Evolutionary conservation across 1,139 yeast genomes (phyloP).

Genomic region (Yamadazyma songkhlaensis): DNA sequence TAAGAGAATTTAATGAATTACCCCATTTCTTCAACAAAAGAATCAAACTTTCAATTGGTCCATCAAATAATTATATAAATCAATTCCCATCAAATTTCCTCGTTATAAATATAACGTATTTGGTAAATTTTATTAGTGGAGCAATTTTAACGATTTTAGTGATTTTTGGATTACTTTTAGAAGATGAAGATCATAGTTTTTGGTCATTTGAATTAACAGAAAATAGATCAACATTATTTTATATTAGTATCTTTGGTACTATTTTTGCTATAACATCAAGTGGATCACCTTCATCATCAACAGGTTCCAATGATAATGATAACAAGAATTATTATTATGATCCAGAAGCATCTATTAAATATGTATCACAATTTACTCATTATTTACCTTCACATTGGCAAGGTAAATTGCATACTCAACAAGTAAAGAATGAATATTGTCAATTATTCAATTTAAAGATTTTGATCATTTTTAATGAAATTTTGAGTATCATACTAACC

Average conservation of each 20-base stretch:
- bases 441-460: constrained; percentile 72
- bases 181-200: constrained; percentile 76
- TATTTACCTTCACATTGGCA: constrained; percentile 87
- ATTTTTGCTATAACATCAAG: constrained; percentile 65
- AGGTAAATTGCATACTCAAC: constrained; percentile 76
- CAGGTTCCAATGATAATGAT: constrained; percentile 11
- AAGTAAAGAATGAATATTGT: constrained; percentile 81
- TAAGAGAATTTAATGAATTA: constrained; percentile 89
- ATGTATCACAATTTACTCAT: constrained; percentile 85
- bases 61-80: constrained; percentile 80
- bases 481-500: constrained; percentile 75
- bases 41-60: constrained; percentile 68
- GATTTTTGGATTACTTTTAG: constrained; percentile 71
- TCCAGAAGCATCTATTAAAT: constrained; percentile 79
- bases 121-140: constrained; percentile 78
- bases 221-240: constrained; percentile 79
- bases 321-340: constrained; percentile 57
- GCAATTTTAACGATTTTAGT: constrained; percentile 88
- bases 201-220: constrained; percentile 84
- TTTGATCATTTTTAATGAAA: constrained; percentile 69
- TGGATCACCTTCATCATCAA: constrained; percentile 33
- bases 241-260: constrained; percentile 83
- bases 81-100: constrained; percentile 87
- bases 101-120: constrained; percentile 49
- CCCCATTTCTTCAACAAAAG: constrained; percentile 84